phyloP scores from a whole-genome alignment of 2,329 filamentous ascomycete species.

The Camptophora hylomeconis region DNA sequence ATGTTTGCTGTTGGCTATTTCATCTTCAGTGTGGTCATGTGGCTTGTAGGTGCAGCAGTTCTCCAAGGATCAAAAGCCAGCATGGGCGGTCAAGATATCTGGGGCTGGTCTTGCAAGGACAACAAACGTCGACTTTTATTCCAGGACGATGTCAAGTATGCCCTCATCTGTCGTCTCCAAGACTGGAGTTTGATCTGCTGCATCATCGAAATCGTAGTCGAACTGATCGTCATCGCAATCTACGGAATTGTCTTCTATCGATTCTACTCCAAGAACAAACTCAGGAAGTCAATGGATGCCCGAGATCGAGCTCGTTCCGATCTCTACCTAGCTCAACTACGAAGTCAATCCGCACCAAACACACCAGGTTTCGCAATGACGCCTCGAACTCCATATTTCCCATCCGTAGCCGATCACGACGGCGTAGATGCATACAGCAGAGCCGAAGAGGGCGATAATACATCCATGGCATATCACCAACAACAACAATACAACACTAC shows the following conservation, averaged over 20 bases:
- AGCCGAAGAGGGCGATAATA: constrained; percentile 5
- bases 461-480: no score
- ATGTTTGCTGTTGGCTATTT: constrained; percentile 90
- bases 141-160: constrained; percentile 69
- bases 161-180: constrained; percentile 80
- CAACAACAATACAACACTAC: no score
- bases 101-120: constrained; percentile 95
- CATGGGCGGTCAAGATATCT: constrained; percentile 73
- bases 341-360: constrained; percentile 80
- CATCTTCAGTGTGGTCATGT: constrained; percentile 83
- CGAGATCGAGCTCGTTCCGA: constrained; percentile 90
- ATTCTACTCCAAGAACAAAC: constrained; percentile 89
- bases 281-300: constrained; percentile 92
- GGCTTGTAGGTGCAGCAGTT: constrained; percentile 73
- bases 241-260: constrained; percentile 95
- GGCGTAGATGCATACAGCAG: constrained; percentile 4
- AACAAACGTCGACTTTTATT: constrained; percentile 72
- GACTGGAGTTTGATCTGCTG: constrained; percentile 95
- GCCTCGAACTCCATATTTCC: constrained; percentile 35
- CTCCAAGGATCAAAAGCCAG: constrained; percentile 67
- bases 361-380: constrained; percentile 77
- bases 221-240: constrained; percentile 78
- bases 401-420: constrained; percentile 21
- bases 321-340: constrained; percentile 77
- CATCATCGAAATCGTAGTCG: constrained; percentile 90